Evolutionary conservation across 2,329 filamentous ascomycete species (phyloP).

Genomic region (Hirsutella thompsonii): DNA sequence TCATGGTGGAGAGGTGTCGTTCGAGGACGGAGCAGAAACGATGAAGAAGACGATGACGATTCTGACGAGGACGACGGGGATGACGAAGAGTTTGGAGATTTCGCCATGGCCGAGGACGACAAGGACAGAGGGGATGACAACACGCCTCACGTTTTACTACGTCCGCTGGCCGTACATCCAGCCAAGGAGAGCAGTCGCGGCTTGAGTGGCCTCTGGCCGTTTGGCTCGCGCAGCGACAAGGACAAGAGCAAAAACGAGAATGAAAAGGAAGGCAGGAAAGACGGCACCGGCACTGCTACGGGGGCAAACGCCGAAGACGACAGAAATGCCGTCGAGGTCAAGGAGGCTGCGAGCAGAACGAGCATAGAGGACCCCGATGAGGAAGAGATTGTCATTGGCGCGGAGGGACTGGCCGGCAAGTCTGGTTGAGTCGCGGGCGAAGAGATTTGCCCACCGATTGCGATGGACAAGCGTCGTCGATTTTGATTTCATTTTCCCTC

Average conservation of each 20-base stretch:
- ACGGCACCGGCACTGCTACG: conserved; percentile 2
- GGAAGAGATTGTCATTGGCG: conserved; percentile 29
- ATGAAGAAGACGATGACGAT: conserved; percentile 29
- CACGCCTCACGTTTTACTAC: conserved; percentile 33
- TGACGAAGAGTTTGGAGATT: conserved; percentile 56
- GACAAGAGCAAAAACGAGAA: conserved; percentile 15
- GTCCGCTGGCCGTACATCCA: conserved; percentile 41
- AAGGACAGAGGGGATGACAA: conserved; percentile 12
- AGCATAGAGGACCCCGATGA: conserved; percentile 49
- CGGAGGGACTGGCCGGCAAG: conserved; percentile 2
- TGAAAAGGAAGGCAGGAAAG: conserved; percentile 13
- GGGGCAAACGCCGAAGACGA: conserved; percentile 18
- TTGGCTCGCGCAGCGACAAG: conserved; percentile 27
- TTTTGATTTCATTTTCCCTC: not conserved
- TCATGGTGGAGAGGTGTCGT: conserved; percentile 37
- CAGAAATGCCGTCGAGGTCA: conserved; percentile 35
- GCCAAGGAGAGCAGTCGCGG: conserved; percentile 24
- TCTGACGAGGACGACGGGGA: conserved; percentile 32
- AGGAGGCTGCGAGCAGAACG: conserved; percentile 39
- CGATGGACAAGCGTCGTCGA: not conserved
- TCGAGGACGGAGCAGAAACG: conserved; percentile 20
- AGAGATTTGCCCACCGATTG: no score
- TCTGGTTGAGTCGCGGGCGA: not conserved
- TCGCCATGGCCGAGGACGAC: conserved; percentile 48
- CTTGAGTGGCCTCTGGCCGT: conserved; percentile 46